Evolutionary conservation across 129 eudicot genomes (phyloP).

Genomic region (Artemisia argyi): DNA sequence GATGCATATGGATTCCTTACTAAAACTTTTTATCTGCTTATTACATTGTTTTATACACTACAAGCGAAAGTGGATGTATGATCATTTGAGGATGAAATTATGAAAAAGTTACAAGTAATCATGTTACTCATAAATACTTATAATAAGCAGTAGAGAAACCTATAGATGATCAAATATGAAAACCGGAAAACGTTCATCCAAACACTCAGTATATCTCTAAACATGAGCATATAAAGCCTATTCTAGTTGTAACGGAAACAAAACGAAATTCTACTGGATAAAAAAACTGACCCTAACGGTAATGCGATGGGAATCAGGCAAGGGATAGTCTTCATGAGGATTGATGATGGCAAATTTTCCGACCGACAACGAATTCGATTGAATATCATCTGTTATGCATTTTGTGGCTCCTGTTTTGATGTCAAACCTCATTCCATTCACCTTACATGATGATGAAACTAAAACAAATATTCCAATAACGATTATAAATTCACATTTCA

Average conservation of each 20-base stretch:
- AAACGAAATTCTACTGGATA: background rate
- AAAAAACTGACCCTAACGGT: slow-evolving; percentile 49
- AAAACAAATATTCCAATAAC: slow-evolving; percentile 7
- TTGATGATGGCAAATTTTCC: slow-evolving; percentile 58
- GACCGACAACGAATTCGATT: slow-evolving; percentile 48
- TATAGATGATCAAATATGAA: too few relatives aligned
- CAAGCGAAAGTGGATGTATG: too few relatives aligned
- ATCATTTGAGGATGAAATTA: too few relatives aligned
- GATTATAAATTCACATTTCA: slow-evolving; percentile 4
- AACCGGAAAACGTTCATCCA: background rate
- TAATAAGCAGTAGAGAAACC: too few relatives aligned
- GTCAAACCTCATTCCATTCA: slow-evolving; percentile 55
- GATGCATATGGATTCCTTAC: too few relatives aligned
- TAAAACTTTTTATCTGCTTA: too few relatives aligned
- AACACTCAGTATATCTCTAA: background rate
- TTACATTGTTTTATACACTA: too few relatives aligned
- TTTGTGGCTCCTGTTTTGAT: slow-evolving; percentile 64
- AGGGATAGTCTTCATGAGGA: slow-evolving; percentile 43
- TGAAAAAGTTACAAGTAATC: too few relatives aligned
- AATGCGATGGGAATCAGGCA: slow-evolving; percentile 62
- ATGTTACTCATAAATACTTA: too few relatives aligned
- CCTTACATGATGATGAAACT: slow-evolving; percentile 13
- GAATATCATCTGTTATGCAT: slow-evolving; percentile 70
- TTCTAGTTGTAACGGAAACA: background rate
- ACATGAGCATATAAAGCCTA: background rate